These are phyloP conservation scores for Erodium texanum DNA, from an alignment of 441 rosid species.

Conservation along the genomic window DNA sequence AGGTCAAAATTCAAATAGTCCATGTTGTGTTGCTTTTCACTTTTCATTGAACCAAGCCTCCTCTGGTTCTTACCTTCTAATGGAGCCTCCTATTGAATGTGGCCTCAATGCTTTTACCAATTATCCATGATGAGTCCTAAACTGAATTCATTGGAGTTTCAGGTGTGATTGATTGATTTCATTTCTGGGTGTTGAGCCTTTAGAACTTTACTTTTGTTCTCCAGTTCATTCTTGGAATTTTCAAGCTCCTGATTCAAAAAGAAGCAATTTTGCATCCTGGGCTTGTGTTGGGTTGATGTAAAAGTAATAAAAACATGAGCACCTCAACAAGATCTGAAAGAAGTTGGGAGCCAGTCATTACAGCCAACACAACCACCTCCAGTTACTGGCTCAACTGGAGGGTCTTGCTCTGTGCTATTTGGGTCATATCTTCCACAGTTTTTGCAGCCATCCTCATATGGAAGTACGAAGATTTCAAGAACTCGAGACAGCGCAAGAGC, in stretches of 20 bases:
- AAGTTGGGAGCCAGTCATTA: slow-evolving; percentile 59
- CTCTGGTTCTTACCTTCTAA: neutral
- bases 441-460: slow-evolving; percentile 41
- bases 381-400: slow-evolving; percentile 64
- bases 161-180: slow-evolving; percentile 3
- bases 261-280: slow-evolving; percentile 12
- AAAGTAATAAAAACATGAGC: slow-evolving; percentile 30
- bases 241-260: slow-evolving; percentile 7
- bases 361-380: slow-evolving; percentile 37
- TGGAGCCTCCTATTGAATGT: neutral
- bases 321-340: slow-evolving; percentile 39
- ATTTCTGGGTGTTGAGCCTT: neutral
- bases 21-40: slow-evolving; percentile 15
- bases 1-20: slow-evolving; percentile 19
- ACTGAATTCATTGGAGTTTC: neutral
- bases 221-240: neutral
- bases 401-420: slow-evolving; percentile 47
- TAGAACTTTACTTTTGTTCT: neutral
- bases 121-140: neutral
- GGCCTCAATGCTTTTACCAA: neutral
- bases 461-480: slow-evolving; percentile 47
- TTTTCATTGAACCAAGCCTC: neutral
- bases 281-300: neutral
- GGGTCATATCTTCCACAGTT: slow-evolving; percentile 28
- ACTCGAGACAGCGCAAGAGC: slow-evolving; percentile 8